Evolutionary conservation across 2,329 filamentous ascomycete genomes (phyloP).

Genomic region (Nakataea oryzae): DNA sequence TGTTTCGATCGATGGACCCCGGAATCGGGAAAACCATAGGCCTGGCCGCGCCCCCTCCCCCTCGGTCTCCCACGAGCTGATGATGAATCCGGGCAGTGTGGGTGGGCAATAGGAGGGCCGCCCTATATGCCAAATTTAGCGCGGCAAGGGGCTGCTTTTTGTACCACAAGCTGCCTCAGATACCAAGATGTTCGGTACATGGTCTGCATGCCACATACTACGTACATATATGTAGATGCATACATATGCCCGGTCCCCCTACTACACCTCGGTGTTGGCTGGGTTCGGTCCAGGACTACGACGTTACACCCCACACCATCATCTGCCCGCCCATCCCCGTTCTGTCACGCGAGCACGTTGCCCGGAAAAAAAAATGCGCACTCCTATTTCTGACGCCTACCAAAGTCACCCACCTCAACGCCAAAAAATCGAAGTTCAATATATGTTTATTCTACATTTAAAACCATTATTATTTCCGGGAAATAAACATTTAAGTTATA

Average conservation of each 20-base stretch:
- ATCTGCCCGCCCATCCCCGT: too few relatives aligned
- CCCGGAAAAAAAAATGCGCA: too few relatives aligned
- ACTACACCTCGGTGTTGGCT: neutral
- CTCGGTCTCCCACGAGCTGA: constrained; percentile 5
- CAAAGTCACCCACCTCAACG: too few relatives aligned
- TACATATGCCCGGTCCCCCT: neutral
- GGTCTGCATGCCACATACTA: neutral
- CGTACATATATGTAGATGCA: too few relatives aligned
- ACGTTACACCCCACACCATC: neutral
- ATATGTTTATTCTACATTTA: too few relatives aligned
- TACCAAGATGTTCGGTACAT: too few relatives aligned
- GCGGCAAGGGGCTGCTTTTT: neutral
- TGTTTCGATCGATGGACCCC: constrained; percentile 9
- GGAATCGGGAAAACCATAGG: neutral
- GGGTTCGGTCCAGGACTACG: neutral
- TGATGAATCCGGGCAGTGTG: constrained; percentile 19
- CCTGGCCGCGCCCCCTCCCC: neutral
- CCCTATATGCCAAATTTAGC: constrained; percentile 22
- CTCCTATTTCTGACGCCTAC: too few relatives aligned
- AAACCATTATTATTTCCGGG: too few relatives aligned
- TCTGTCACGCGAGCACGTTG: neutral
- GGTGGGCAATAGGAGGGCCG: constrained; percentile 17
- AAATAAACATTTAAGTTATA: too few relatives aligned
- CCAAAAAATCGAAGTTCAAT: too few relatives aligned
- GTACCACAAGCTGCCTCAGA: too few relatives aligned